Conservation (phyloP, 2,329 filamentous ascomycete genomes). For the Penicillium sp. region DNA sequence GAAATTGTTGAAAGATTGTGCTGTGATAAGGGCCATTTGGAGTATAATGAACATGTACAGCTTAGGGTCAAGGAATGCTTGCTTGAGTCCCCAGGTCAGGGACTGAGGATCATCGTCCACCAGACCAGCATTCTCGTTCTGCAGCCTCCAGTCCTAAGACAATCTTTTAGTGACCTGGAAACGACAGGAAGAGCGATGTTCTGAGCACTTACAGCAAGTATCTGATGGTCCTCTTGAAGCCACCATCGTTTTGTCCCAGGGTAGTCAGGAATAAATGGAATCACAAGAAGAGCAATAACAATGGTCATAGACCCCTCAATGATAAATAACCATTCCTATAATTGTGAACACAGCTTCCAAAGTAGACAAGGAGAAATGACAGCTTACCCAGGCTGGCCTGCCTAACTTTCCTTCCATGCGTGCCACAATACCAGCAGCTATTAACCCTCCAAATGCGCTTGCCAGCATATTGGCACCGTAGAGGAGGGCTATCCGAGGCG, state of each 20-base stretch:
- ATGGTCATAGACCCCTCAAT: slow-evolving; percentile 23
- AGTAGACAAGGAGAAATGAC: neutral
- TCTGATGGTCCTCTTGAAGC: slow-evolving; percentile 13
- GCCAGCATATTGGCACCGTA: slow-evolving; percentile 22
- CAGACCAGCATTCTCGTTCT: slow-evolving; percentile 28
- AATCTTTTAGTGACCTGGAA: neutral
- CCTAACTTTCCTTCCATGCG: slow-evolving; percentile 13
- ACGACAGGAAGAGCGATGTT: neutral
- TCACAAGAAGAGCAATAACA: slow-evolving; percentile 15
- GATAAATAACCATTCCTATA: slow-evolving; percentile 28
- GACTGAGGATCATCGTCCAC: slow-evolving; percentile 26
- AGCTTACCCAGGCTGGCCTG: slow-evolving; percentile 13
- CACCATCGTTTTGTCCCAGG: slow-evolving; percentile 14
- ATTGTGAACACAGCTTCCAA: neutral
- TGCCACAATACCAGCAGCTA: slow-evolving; percentile 19
- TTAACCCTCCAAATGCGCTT: slow-evolving; percentile 15
- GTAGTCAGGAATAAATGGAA: slow-evolving; percentile 14
- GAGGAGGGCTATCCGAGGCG: slow-evolving; percentile 22
- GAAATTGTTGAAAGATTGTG: slow-evolving; percentile 40
- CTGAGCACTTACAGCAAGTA: slow-evolving; percentile 12
- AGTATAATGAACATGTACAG: slow-evolving; percentile 28
- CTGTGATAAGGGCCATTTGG: slow-evolving; percentile 27
- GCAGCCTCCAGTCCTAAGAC: slow-evolving; percentile 22
- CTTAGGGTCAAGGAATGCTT: slow-evolving; percentile 22
- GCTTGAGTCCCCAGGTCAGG: slow-evolving; percentile 17